phyloP scores from a whole-genome alignment of 768 basidiomycete genomes.

The Leucosporidium scottii region DNA sequence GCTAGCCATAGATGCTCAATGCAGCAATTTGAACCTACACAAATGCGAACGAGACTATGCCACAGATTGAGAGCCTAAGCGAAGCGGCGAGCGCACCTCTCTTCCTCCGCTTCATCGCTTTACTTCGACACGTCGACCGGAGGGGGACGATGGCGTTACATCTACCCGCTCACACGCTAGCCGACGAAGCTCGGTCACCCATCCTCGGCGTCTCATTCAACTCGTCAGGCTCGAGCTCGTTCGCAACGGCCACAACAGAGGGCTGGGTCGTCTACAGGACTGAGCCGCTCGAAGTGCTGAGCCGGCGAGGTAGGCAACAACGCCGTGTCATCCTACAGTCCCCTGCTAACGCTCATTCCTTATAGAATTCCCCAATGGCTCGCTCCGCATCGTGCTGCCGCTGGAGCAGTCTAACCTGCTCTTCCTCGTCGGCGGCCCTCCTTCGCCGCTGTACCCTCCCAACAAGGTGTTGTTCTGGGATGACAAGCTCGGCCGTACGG shows the following conservation, averaged over 20 bases:
- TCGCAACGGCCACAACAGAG: slow-evolving; percentile 21
- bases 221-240: slow-evolving; percentile 1
- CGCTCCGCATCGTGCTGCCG: slow-evolving; percentile 47
- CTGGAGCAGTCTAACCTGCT: slow-evolving; percentile 73
- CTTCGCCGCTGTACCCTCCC: slow-evolving; percentile 78
- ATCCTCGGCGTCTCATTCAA: slow-evolving; percentile 10
- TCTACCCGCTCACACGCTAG: slow-evolving; percentile 19
- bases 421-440: slow-evolving; percentile 79
- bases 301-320: slow-evolving; percentile 5
- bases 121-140: no score
- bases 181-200: slow-evolving; percentile 11
- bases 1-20: no score
- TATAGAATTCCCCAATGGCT: slow-evolving; percentile 28
- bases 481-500: slow-evolving; percentile 60
- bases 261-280: slow-evolving; percentile 30
- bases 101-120: no score
- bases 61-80: no score
- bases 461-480: slow-evolving; percentile 92
- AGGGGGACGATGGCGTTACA: slow-evolving; percentile 11
- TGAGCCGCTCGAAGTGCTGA: slow-evolving; percentile 11
- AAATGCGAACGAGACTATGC: no score
- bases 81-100: no score
- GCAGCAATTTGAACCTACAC: no score
- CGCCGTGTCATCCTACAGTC: background rate
- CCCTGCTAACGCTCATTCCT: rapidly evolving